Percentiles rank a stretch among this genome's conserved stretches.
Evolutionary conservation across 805 yeast species (phyloP).

Genomic region (Yueomyces sinensis): DNA sequence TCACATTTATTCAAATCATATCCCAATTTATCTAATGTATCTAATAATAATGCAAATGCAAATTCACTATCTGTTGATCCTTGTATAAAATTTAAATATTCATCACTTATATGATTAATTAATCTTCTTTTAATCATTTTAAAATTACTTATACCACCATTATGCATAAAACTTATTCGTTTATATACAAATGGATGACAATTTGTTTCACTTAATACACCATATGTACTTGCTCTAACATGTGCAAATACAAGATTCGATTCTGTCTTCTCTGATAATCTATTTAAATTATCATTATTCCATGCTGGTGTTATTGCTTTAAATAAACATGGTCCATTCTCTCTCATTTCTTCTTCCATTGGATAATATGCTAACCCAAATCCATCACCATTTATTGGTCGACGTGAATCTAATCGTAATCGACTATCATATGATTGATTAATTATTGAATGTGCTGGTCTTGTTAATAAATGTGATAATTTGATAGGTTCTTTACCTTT

Average conservation of each 20-base stretch:
- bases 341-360: slow-evolving; percentile 37
- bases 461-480: slow-evolving; percentile 73
- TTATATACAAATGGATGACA: slow-evolving; percentile 94
- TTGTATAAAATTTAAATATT: slow-evolving; percentile 67
- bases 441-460: slow-evolving; percentile 95
- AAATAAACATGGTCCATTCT: slow-evolving; percentile 76
- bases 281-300: slow-evolving; percentile 85
- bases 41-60: slow-evolving; percentile 78
- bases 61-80: slow-evolving; percentile 96
- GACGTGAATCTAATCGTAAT: slow-evolving; percentile 68
- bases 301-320: slow-evolving; percentile 97
- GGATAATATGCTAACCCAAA: slow-evolving; percentile 94
- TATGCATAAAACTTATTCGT: slow-evolving; percentile 90
- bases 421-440: slow-evolving; percentile 91
- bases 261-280: slow-evolving; percentile 78
- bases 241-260: slow-evolving; percentile 83
- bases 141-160: slow-evolving; percentile 79
- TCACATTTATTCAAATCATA: slow-evolving; percentile 43
- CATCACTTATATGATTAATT: slow-evolving; percentile 62
- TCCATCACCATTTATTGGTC: slow-evolving; percentile 97
- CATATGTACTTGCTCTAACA: slow-evolving; percentile 92
- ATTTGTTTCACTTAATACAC: slow-evolving; percentile 86
- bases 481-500: slow-evolving; percentile 84
- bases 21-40: slow-evolving; percentile 64
- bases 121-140: slow-evolving; percentile 57